Conservation (phyloP, 208 protist genomes). For the Leishmania guyanensis region DNA sequence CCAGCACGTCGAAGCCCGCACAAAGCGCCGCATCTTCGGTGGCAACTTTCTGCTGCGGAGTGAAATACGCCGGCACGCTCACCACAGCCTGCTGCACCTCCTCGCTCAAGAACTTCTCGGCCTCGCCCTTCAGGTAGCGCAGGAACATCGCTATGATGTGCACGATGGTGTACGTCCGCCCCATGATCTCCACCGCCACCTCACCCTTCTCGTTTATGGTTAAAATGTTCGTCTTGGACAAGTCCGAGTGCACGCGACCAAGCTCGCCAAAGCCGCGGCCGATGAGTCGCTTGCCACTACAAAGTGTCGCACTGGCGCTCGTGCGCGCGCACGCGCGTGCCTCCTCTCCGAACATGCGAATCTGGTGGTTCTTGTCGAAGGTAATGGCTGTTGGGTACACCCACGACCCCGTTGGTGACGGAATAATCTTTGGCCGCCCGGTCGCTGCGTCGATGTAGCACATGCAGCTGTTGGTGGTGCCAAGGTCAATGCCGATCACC, state of each 20-base stretch:
- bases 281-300: slow-evolving; percentile 91
- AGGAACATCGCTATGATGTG: slow-evolving; percentile 95
- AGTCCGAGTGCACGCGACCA: slow-evolving; percentile 73
- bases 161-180: slow-evolving; percentile 87
- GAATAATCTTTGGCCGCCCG: slow-evolving; percentile 87
- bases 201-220: slow-evolving; percentile 87
- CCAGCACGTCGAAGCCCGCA: slow-evolving; percentile 91
- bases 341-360: slow-evolving; percentile 89
- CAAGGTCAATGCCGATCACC: slow-evolving; percentile 97
- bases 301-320: slow-evolving; percentile 87
- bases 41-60: slow-evolving; percentile 89
- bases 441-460: slow-evolving; percentile 85
- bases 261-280: slow-evolving; percentile 88
- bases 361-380: slow-evolving; percentile 90
- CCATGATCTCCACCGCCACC: slow-evolving; percentile 89
- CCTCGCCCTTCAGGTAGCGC: slow-evolving; percentile 86
- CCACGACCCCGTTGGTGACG: slow-evolving; percentile 90
- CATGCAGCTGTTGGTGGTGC: slow-evolving; percentile 98
- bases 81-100: slow-evolving; percentile 86
- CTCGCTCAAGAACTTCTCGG: slow-evolving; percentile 84
- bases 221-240: slow-evolving; percentile 89
- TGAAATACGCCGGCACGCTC: slow-evolving; percentile 94
- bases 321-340: slow-evolving; percentile 85
- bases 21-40: slow-evolving; percentile 93
- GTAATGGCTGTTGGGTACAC: slow-evolving; percentile 91